phyloP scores from a whole-genome alignment of 192 early-diverging fungal species.

The Phlyctochytrium planicorne region DNA sequence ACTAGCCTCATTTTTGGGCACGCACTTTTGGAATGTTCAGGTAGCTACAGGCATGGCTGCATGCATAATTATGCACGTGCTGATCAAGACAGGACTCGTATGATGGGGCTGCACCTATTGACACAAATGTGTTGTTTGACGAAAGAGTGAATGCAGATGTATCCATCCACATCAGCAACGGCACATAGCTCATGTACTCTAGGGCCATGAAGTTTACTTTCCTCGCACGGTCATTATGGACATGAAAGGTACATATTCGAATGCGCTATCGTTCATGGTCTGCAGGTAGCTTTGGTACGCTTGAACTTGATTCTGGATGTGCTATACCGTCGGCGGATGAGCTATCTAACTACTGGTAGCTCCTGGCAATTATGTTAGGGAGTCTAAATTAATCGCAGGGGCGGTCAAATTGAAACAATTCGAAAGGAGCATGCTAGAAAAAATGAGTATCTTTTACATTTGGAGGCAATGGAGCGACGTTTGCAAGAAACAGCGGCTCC shows the following conservation, averaged over 20 bases:
- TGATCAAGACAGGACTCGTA: not conserved
- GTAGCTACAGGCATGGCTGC: constrained; percentile 26
- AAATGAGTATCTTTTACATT: no score
- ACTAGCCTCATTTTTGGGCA: constrained; percentile 80
- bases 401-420: not conserved
- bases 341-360: not conserved
- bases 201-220: constrained; percentile 49
- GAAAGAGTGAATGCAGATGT: not conserved
- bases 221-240: constrained; percentile 84
- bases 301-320: not conserved
- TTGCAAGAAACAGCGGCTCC: no score
- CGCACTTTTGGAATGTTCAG: constrained; percentile 93
- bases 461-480: no score
- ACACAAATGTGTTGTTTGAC: not conserved
- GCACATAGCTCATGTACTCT: no score
- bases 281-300: not conserved
- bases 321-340: not conserved
- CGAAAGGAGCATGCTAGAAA: no score
- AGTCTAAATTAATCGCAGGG: not conserved
- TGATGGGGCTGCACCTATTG: no score
- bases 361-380: no score
- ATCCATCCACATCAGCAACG: not conserved
- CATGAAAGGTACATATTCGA: constrained; percentile 56
- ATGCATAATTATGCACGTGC: not conserved
- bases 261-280: not conserved